phyloP scores from a whole-genome alignment of 768 basidiomycete genomes.

The Mycena maculata region DNA sequence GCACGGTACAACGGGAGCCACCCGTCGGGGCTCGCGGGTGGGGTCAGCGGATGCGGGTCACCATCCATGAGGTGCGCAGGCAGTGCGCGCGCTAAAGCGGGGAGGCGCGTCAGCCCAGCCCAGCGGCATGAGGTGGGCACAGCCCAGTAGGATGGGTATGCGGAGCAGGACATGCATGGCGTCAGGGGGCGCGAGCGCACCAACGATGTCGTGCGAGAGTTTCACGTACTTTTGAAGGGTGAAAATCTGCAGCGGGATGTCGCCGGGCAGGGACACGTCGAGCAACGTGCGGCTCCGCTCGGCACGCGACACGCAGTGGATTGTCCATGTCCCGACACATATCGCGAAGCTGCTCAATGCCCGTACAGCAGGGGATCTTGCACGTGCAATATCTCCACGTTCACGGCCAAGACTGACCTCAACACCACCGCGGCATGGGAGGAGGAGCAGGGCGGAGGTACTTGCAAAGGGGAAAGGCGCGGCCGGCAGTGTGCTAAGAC shows the following conservation, averaged over 20 bases:
- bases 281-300: conserved; percentile 31
- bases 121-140: conserved; percentile 58
- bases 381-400: too few relatives aligned
- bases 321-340: conserved; percentile 78
- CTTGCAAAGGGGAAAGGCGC: too few relatives aligned
- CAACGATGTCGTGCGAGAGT: conserved; percentile 86
- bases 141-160: conserved; percentile 41
- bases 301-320: conserved; percentile 28
- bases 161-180: conserved; percentile 71
- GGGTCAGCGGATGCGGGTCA: conserved; percentile 74
- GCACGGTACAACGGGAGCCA: conserved; percentile 85
- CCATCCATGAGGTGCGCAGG: conserved; percentile 74
- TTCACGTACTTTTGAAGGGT: conserved; percentile 86
- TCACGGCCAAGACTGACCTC: too few relatives aligned
- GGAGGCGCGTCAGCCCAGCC: conserved; percentile 62
- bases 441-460: too few relatives aligned
- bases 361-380: too few relatives aligned
- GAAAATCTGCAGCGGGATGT: conserved; percentile 85
- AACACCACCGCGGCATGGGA: too few relatives aligned
- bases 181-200: conserved; percentile 73
- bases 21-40: conserved; percentile 73
- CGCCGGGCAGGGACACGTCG: conserved; percentile 63
- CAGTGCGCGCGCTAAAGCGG: conserved; percentile 86
- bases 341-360: too few relatives aligned
- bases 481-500: too few relatives aligned